phyloP scores from a whole-genome alignment of 2,329 filamentous ascomycete species.

The Knoxdaviesia proteae region DNA sequence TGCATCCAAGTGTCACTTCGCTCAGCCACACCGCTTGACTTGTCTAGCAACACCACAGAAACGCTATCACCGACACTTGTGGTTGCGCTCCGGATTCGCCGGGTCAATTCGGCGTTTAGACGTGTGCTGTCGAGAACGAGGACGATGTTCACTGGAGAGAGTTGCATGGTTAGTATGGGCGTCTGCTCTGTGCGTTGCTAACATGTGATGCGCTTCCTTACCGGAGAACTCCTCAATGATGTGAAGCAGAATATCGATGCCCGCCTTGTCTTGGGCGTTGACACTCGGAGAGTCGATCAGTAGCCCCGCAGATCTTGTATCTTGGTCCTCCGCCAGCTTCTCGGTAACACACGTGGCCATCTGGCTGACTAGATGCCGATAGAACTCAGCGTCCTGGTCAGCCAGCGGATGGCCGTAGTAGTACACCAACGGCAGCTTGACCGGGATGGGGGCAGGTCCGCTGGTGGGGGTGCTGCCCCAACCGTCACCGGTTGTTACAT shows the following conservation, averaged over 20 bases:
- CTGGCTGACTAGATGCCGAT: slow-evolving; percentile 51
- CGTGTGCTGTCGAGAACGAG: slow-evolving; percentile 64
- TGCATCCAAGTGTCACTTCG: slow-evolving; percentile 57
- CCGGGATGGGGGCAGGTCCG: slow-evolving; percentile 68
- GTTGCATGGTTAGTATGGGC: not conserved
- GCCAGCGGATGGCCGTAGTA: slow-evolving; percentile 60
- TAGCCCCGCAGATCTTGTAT: slow-evolving; percentile 52
- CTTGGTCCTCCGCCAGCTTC: slow-evolving; percentile 54
- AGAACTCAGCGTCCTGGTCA: slow-evolving; percentile 52
- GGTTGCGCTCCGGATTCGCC: slow-evolving; percentile 38
- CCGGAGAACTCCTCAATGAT: slow-evolving; percentile 38
- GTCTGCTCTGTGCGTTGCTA: not conserved
- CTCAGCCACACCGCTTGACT: slow-evolving; percentile 68
- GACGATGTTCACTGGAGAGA: slow-evolving; percentile 47
- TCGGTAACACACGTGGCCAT: slow-evolving; percentile 62
- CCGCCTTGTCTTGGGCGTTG: slow-evolving; percentile 41
- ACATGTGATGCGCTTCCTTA: slow-evolving; percentile 7
- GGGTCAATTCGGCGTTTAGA: slow-evolving; percentile 53
- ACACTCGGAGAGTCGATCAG: slow-evolving; percentile 69
- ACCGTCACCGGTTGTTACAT: slow-evolving; percentile 57
- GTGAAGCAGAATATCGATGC: slow-evolving; percentile 62
- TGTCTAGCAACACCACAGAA: slow-evolving; percentile 57
- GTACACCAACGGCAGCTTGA: slow-evolving; percentile 82
- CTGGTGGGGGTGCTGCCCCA: slow-evolving; percentile 85
- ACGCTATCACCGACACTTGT: slow-evolving; percentile 45